These are phyloP conservation scores for Thalassia testudinum DNA, from an alignment of 116 monocot genomes.

Conservation along the genomic window DNA sequence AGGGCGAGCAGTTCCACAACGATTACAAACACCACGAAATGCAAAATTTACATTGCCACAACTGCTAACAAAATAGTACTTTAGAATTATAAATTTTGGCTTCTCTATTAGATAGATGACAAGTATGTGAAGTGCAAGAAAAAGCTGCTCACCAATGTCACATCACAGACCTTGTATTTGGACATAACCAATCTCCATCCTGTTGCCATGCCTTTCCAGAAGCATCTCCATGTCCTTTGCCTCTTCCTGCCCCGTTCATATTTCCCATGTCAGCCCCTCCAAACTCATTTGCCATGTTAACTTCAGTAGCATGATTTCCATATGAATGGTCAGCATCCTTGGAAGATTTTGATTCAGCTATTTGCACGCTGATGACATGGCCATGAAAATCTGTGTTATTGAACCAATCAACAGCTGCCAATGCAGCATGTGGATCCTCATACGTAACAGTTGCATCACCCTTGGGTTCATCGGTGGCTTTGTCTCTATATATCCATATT, in stretches of 20 bases:
- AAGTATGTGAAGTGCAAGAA: slow-evolving; percentile 18
- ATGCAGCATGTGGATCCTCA: slow-evolving; percentile 97
- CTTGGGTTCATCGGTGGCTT: slow-evolving; percentile 82
- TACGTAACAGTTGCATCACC: slow-evolving; percentile 97
- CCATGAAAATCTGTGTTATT: slow-evolving; percentile 94
- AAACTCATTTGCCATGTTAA: slow-evolving; percentile 13
- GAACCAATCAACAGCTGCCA: slow-evolving; percentile 96
- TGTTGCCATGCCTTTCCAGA: slow-evolving; percentile 86
- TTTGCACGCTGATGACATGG: slow-evolving; percentile 57
- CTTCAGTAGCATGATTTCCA: slow-evolving; percentile 10
- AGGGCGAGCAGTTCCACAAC: slow-evolving; percentile 91
- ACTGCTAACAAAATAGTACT: slow-evolving; percentile 24
- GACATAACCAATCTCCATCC: slow-evolving; percentile 97
- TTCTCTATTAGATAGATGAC: neutral
- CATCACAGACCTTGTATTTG: slow-evolving; percentile 99
- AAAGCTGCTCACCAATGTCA: slow-evolving; percentile 96
- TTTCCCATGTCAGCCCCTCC: slow-evolving; percentile 14
- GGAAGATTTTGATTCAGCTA: slow-evolving; percentile 63
- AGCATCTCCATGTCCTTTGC: slow-evolving; percentile 64
- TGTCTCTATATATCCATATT: slow-evolving; percentile 94
- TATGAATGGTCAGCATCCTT: slow-evolving; percentile 41
- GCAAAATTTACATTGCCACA: slow-evolving; percentile 98
- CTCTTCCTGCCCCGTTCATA: slow-evolving; percentile 36
- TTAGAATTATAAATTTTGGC: neutral
- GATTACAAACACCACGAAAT: slow-evolving; percentile 96